Evolutionary conservation across 495 filamentous ascomycete genomes (phyloP).

Genomic region (Penicillium ucsense): DNA sequence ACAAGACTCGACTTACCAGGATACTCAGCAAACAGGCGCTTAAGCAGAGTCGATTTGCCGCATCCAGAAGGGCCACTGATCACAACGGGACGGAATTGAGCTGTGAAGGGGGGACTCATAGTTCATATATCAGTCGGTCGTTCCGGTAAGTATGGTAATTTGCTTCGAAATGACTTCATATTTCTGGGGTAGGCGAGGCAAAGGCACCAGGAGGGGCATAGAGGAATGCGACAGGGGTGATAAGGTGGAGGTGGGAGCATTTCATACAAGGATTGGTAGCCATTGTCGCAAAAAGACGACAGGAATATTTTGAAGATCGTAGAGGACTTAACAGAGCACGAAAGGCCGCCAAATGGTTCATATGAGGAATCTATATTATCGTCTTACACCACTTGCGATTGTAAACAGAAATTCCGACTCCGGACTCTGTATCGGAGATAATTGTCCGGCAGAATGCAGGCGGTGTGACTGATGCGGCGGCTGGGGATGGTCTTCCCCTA

Average conservation of each 20-base stretch:
- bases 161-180: too few relatives aligned
- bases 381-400: background rate
- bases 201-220: background rate
- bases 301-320: background rate
- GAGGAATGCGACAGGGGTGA: background rate
- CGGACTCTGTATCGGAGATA: conserved; percentile 1
- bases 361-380: conserved; percentile 1
- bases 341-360: conserved; percentile 13
- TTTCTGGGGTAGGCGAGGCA: too few relatives aligned
- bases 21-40: conserved; percentile 55
- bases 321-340: conserved; percentile 3
- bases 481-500: conserved; percentile 2
- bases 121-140: background rate
- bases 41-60: conserved; percentile 82
- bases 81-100: conserved; percentile 57
- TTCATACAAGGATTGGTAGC: conserved; percentile 19
- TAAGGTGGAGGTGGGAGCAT: background rate
- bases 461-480: conserved; percentile 1
- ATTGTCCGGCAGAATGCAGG: conserved; percentile 12
- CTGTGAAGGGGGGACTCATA: conserved; percentile 11
- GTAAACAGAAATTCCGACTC: background rate
- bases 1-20: conserved; percentile 54
- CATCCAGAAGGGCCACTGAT: conserved; percentile 80
- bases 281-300: conserved; percentile 14
- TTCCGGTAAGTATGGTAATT: too few relatives aligned